These are phyloP conservation scores for Juncus inflexus DNA, from an alignment of 176 grass and related monocot genomes.

Conservation along the genomic window DNA sequence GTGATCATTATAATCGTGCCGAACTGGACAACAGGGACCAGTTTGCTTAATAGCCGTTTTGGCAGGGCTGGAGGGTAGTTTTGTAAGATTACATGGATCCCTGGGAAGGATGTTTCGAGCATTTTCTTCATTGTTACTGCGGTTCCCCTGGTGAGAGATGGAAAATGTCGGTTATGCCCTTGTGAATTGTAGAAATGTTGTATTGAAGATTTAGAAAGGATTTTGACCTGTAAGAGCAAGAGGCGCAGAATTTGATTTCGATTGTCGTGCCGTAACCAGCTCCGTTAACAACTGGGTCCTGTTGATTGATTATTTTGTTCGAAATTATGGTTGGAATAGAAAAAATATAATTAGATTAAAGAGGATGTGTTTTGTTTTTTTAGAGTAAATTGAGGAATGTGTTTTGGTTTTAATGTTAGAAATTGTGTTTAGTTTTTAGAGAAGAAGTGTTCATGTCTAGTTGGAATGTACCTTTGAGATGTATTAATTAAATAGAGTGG, in stretches of 20 bases:
- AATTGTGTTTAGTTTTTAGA: no score
- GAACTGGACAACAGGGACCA: conserved; percentile 79
- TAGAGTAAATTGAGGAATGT: no score
- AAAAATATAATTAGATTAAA: no score
- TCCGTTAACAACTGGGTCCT: conserved; percentile 53
- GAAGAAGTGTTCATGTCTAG: no score
- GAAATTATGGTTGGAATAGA: neutral
- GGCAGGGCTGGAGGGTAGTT: conserved; percentile 91
- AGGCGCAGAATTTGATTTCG: conserved; percentile 74
- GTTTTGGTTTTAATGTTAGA: no score
- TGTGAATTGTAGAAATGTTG: no score
- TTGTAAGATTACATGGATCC: conserved; percentile 68
- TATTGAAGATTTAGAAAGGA: neutral
- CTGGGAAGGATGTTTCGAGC: conserved; percentile 79
- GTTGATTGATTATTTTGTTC: conserved; percentile 5
- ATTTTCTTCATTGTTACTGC: conserved; percentile 84
- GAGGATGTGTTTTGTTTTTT: no score
- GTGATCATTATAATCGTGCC: conserved; percentile 74
- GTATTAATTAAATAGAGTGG: no score
- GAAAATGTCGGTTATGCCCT: neutral
- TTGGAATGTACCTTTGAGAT: no score
- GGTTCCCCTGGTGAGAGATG: conserved; percentile 59
- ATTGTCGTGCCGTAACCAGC: conserved; percentile 73
- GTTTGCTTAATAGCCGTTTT: conserved; percentile 73
- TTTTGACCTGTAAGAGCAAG: conserved; percentile 77